These are phyloP conservation scores for Scortechinia acanthostroma DNA, from an alignment of 2,329 filamentous ascomycete genomes.

Conservation along the genomic window DNA sequence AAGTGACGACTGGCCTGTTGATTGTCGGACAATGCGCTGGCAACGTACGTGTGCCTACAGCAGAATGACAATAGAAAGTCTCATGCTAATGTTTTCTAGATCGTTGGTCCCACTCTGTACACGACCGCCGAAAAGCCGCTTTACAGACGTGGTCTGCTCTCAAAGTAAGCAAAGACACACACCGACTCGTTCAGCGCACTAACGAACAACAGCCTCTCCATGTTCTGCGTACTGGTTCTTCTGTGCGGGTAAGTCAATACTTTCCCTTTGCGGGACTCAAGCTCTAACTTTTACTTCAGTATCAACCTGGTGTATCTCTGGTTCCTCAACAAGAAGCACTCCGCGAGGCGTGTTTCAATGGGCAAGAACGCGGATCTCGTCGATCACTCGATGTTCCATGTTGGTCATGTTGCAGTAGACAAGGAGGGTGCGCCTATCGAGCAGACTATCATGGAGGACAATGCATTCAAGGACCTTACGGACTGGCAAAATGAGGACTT, in stretches of 20 bases:
- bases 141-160: constrained; percentile 47
- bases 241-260: constrained; percentile 27
- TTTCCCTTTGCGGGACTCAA: neutral
- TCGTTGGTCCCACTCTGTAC: constrained; percentile 59
- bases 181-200: neutral
- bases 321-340: constrained; percentile 8
- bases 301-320: constrained; percentile 23
- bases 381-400: constrained; percentile 32
- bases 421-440: constrained; percentile 12
- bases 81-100: constrained; percentile 14
- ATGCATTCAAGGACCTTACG: constrained; percentile 49
- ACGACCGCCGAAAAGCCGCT: constrained; percentile 49
- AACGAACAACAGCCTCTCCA: constrained; percentile 23
- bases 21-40: constrained; percentile 61
- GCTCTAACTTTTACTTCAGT: neutral
- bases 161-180: constrained; percentile 31
- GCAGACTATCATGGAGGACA: constrained; percentile 25
- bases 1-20: constrained; percentile 55
- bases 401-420: constrained; percentile 11
- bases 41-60: constrained; percentile 30
- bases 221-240: constrained; percentile 52
- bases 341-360: constrained; percentile 33
- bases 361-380: constrained; percentile 51
- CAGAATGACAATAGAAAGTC: neutral
- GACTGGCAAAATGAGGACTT: constrained; percentile 59